Evolutionary conservation across 1,284 basidiomycete species (phyloP).

Genomic region (Rhodotorula glutinis): DNA sequence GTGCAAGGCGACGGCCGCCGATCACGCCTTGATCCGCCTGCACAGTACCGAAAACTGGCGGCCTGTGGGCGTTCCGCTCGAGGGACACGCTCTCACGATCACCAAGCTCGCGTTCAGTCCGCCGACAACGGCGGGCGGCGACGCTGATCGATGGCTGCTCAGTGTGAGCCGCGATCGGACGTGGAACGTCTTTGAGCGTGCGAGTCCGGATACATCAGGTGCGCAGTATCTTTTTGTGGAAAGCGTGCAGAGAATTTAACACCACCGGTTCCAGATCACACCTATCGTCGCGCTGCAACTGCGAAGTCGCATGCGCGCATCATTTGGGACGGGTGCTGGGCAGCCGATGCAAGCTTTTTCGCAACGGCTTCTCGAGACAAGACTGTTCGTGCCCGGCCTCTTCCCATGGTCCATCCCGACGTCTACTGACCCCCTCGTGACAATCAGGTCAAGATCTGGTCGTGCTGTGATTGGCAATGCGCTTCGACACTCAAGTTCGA

Average conservation of each 20-base stretch:
- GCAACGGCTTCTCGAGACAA: slow-evolving; percentile 94
- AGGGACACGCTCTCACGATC: slow-evolving; percentile 83
- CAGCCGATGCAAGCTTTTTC: slow-evolving; percentile 67
- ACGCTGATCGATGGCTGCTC: slow-evolving; percentile 60
- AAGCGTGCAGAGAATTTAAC: background rate
- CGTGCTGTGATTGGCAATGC: slow-evolving; percentile 9
- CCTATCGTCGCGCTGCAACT: slow-evolving; percentile 58
- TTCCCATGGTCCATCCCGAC: background rate
- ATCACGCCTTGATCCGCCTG: slow-evolving; percentile 85
- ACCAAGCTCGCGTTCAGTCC: slow-evolving; percentile 81
- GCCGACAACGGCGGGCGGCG: slow-evolving; percentile 45
- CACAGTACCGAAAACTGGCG: slow-evolving; percentile 69
- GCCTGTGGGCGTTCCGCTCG: slow-evolving; percentile 64
- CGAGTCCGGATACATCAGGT: slow-evolving; percentile 15
- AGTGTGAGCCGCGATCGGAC: slow-evolving; percentile 87
- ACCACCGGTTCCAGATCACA: slow-evolving; percentile 47
- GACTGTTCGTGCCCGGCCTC: slow-evolving; percentile 57
- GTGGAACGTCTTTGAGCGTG: slow-evolving; percentile 75
- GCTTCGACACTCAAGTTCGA: slow-evolving; percentile 47
- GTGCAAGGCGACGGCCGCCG: slow-evolving; percentile 78
- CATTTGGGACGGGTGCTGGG: slow-evolving; percentile 92
- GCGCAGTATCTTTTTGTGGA: slow-evolving; percentile 29
- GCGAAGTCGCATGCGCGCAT: slow-evolving; percentile 88
- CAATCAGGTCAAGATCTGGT: slow-evolving; percentile 32
- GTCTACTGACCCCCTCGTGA: too few species aligned